A percentile compares a stretch with the other conserved stretches of the same genome.
Conservation (phyloP, 2,329 filamentous ascomycete species). For the Didymosphaeria variabile region DNA sequence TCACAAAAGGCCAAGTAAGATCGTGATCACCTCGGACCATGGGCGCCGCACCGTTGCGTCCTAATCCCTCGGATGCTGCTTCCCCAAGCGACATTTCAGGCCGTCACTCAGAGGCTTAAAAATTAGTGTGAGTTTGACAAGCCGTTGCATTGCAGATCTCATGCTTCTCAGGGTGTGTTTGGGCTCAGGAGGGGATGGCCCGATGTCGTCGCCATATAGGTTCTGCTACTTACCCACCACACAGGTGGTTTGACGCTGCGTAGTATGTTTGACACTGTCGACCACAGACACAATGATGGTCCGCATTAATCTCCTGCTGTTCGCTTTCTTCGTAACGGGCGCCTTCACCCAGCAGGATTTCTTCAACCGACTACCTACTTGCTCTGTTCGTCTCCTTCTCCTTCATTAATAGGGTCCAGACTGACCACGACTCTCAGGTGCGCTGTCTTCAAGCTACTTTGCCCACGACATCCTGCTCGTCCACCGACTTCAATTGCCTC, state of each 20-base stretch:
- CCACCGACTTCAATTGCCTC: constrained; percentile 37
- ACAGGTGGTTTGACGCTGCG: neutral
- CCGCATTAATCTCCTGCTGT: constrained; percentile 5
- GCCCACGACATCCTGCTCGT: constrained; percentile 30
- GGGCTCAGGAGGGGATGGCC: neutral
- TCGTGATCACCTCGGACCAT: no score
- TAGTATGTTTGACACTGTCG: no score
- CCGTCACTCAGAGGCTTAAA: neutral
- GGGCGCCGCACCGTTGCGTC: no score
- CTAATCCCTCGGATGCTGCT: no score
- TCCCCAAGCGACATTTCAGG: neutral
- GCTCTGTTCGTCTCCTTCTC: constrained; percentile 18
- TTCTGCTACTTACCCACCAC: constrained; percentile 1
- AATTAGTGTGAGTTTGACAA: no score
- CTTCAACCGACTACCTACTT: constrained; percentile 21
- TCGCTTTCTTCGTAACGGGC: constrained; percentile 10
- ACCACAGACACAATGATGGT: constrained; percentile 21
- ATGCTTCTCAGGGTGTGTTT: no score
- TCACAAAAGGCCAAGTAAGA: no score
- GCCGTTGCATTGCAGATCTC: no score
- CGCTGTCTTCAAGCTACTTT: constrained; percentile 28
- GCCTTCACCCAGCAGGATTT: constrained; percentile 30
- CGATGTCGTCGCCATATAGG: constrained; percentile 8
- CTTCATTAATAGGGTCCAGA: neutral
- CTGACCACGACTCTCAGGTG: constrained; percentile 18